Evolutionary conservation across 1,139 yeast genomes (phyloP), one percentile per base, ranked within the genome.

Genomic region (Blastobotrys raffinosifermentans): DNA sequence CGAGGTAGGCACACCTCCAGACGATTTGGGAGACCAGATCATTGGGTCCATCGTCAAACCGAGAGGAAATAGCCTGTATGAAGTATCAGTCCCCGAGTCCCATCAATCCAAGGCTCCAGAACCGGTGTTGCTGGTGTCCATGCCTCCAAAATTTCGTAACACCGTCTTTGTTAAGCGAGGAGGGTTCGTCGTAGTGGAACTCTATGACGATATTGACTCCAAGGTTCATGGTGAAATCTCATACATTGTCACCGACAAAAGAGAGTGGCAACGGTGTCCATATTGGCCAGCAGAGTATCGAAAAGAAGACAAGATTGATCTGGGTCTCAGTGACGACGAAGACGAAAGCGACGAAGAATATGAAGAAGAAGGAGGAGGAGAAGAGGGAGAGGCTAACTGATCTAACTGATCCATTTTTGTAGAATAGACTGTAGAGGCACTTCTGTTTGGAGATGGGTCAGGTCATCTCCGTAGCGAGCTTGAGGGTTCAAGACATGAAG

Each of bases 91-190:
- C 7, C 58, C 62, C 1, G 27, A 31, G 6, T 47, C 55, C 19
- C 49, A 48, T 16, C 37, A 41, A 23, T 36, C 34, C 8, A 43
- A 40, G 19, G 48, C 32, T 5, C 34, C 38, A 19, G 40, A 36
- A 21, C 34, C 44, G 14, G 40, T 41, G 9, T 33, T 49, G n/a
- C 48, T 54, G 9, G 66, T 60, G 2, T 51, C 54, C 20, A 52
- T 64, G 55, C 64, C 64, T 9, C 61, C 64, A 17, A 53, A 53
- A 43, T 59, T 64, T 39, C 49, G 66, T 17, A 62, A 60, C 45
- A 57, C 63, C 25, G 50, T 59, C 32, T 61, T 62, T 45, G 58
- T 64, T 19, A 55, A 57, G 32, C 53, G 69, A 3, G 66, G 67
- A 10, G 68, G 69, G 9, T 49, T 47, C 29, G 64, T 59, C 2